Evolutionary conservation across 2,329 filamentous ascomycete species (phyloP).

Genomic region (Cytospora piceicola): DNA sequence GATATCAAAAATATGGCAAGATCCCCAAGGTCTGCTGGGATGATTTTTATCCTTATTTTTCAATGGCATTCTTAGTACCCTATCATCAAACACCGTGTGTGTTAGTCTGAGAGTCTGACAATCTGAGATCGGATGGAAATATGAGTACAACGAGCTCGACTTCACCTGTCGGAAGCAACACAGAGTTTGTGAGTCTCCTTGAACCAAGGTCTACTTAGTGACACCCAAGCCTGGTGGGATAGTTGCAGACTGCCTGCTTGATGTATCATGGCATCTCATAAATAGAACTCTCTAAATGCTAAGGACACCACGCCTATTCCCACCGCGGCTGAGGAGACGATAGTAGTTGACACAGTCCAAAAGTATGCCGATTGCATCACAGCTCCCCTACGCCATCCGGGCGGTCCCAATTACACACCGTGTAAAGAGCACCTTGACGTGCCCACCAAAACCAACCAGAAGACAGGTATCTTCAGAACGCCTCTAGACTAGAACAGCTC

Average conservation of each 20-base stretch:
- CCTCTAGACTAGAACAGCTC: background rate
- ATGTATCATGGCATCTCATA: background rate
- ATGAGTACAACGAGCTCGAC: background rate
- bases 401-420: background rate
- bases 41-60: background rate
- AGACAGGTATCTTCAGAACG: background rate
- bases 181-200: background rate
- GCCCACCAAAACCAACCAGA: background rate
- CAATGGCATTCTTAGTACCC: background rate
- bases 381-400: background rate
- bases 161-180: background rate
- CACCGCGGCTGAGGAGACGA: background rate
- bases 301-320: background rate
- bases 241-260: background rate
- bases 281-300: background rate
- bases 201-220: background rate
- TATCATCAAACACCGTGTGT: background rate
- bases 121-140: background rate
- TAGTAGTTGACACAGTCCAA: background rate
- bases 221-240: too few species aligned
- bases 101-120: background rate
- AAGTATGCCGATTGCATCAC: background rate
- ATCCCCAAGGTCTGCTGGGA: background rate
- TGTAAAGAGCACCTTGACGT: background rate
- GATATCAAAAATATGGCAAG: constrained; percentile 7